Conservation (phyloP, 805 yeast genomes). For the Saturnispora saitoi region DNA sequence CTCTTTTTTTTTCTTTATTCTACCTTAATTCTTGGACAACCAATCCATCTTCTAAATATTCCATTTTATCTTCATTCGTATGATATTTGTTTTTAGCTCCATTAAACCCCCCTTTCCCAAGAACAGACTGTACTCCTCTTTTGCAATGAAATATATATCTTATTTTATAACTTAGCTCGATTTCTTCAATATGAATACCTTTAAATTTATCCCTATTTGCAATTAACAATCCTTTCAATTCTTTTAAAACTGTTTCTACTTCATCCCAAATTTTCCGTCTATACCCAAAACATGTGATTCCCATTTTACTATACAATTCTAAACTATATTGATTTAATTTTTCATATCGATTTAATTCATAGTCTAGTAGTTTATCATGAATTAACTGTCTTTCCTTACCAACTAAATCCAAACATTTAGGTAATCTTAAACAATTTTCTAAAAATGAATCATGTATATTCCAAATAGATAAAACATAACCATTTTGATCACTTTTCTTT, state of each 20-base stretch:
- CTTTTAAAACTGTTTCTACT: neutral
- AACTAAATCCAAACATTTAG: neutral
- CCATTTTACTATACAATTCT: neutral
- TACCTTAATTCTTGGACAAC: constrained; percentile 2
- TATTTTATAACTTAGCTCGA: neutral
- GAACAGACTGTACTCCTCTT: neutral
- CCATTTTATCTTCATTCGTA: neutral
- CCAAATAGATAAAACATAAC: constrained; percentile 48
- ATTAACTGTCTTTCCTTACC: neutral
- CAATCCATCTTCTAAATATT: constrained; percentile 4
- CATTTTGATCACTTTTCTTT: constrained; percentile 29
- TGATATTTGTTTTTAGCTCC: neutral
- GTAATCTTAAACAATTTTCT: constrained; percentile 11
- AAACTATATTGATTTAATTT: constrained; percentile 5
- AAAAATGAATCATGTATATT: constrained; percentile 39
- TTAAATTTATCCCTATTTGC: neutral
- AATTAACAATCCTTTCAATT: neutral
- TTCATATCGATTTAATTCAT: constrained; percentile 6
- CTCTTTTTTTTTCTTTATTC: neutral
- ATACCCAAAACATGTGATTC: constrained; percentile 3
- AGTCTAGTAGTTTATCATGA: constrained; percentile 7
- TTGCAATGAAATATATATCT: constrained; percentile 4
- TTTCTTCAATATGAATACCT: neutral
- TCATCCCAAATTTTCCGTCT: constrained; percentile 4
- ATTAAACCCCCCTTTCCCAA: constrained; percentile 8